Evolutionary conservation across 2,329 filamentous ascomycete genomes (phyloP), one percentile per base, ranked within the genome.

Genomic region (Cladophialophora immunda): DNA sequence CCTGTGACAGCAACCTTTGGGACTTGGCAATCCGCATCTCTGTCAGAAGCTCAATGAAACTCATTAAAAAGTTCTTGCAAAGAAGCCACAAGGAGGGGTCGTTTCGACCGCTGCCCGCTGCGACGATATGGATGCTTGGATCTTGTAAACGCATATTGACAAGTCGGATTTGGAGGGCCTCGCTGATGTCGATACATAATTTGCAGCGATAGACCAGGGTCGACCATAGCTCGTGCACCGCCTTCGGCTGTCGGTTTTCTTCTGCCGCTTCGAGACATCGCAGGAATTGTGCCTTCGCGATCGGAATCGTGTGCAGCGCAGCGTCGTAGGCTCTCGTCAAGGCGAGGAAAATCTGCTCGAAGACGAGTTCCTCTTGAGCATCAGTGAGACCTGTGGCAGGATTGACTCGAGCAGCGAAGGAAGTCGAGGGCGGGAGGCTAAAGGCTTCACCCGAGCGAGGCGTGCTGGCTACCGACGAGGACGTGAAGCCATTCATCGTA

Each of bases 361-460:
- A 97, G 30, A 89, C 86, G 17, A 87, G 85, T 72, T 97, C 93
- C 69, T 97, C 92, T 70, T 93, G 91, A 2, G 86, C 86, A 64
- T 87, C 85, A 55, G 87, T 85, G 58, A 89, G 87, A 58, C 93
- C 91, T 9, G 81, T 84, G 53, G 87, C 77, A 7, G 82, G 80
- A 55, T 83, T 83, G 52, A 85, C 84, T 50, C 85, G 82, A 82
- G 81, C 62, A 83, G 77, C 27, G 78, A 82, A 30, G 81, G 78
- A 19, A 78, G 80, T 64, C 81, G 75, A 73, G 74, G 73, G 78
- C 70, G 83, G 81, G 0, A 89, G 88, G 1, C 83, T 85, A 76
- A 95, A 96, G 0, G 92, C 92, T 73, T 97, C 93, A 52, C 90
- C 91, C 7, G 92, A 96, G 27, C 92, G 89, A 54, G 93, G 92